Conservation (phyloP, 441 rosid species). For the Macaranga tanarius region DNA sequence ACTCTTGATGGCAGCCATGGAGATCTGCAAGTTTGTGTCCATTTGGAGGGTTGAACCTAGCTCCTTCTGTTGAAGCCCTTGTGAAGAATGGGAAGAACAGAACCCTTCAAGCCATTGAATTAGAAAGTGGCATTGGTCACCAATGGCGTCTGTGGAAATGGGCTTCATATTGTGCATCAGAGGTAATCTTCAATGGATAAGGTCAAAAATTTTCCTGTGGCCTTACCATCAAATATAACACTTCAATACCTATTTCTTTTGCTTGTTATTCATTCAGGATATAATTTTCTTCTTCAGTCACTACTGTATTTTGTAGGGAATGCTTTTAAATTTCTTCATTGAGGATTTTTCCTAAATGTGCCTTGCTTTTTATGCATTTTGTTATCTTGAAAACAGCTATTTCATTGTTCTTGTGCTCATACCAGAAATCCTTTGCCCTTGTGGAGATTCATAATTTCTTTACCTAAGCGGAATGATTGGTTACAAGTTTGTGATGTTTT, state of each 20-base stretch:
- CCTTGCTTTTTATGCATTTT: slow-evolving; percentile 4
- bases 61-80: slow-evolving; percentile 86
- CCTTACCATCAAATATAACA: background rate
- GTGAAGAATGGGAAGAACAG: slow-evolving; percentile 78
- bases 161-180: slow-evolving; percentile 95
- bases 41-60: slow-evolving; percentile 79
- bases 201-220: background rate
- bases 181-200: slow-evolving; percentile 44
- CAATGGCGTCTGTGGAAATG: slow-evolving; percentile 95
- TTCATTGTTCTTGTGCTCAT: background rate
- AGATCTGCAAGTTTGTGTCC: slow-evolving; percentile 91
- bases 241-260: slow-evolving; percentile 11
- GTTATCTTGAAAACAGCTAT: background rate
- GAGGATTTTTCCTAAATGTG: slow-evolving; percentile 1
- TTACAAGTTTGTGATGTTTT: slow-evolving; percentile 1
- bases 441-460: background rate
- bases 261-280: slow-evolving; percentile 3
- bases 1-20: slow-evolving; percentile 70
- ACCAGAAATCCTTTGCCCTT: background rate
- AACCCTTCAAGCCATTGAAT: slow-evolving; percentile 85
- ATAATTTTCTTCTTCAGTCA: background rate
- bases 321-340: slow-evolving; percentile 11
- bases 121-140: slow-evolving; percentile 87
- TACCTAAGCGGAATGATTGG: background rate
- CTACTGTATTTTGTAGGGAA: background rate